Percentiles rank a stretch among this genome's conserved stretches.
Evolutionary conservation across 1,139 yeast species (phyloP).

Genomic region (Scheffersomyces insectosa): DNA sequence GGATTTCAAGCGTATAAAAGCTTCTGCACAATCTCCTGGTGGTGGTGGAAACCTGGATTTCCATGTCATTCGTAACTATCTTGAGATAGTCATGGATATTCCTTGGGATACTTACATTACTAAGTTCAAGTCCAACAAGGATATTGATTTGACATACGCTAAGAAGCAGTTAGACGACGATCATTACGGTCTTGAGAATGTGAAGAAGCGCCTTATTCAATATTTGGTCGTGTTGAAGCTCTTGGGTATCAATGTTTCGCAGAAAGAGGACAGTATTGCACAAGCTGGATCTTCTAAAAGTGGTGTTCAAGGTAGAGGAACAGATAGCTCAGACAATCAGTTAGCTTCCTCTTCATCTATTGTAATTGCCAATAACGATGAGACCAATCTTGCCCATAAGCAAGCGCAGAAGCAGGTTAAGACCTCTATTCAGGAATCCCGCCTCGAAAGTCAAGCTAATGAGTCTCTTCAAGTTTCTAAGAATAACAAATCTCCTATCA

Average conservation of each 20-base stretch:
- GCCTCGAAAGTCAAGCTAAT: slow-evolving; percentile 8
- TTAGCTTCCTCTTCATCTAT: slow-evolving; percentile 20
- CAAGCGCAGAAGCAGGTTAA: slow-evolving; percentile 29
- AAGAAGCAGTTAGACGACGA: slow-evolving; percentile 67
- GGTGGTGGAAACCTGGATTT: slow-evolving; percentile 64
- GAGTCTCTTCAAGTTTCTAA: slow-evolving; percentile 31
- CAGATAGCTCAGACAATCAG: not conserved
- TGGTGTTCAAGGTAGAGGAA: slow-evolving; percentile 4
- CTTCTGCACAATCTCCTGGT: slow-evolving; percentile 53
- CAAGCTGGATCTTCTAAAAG: slow-evolving; percentile 2
- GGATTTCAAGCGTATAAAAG: slow-evolving; percentile 61
- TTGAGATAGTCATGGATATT: slow-evolving; percentile 68
- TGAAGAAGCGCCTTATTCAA: slow-evolving; percentile 78
- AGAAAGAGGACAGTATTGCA: slow-evolving; percentile 9
- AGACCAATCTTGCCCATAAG: slow-evolving; percentile 28
- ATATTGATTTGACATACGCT: slow-evolving; percentile 57
- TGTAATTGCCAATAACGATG: slow-evolving; percentile 40
- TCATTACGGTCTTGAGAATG: slow-evolving; percentile 82
- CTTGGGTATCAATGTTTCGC: slow-evolving; percentile 45
- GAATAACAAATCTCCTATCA: slow-evolving; percentile 64
- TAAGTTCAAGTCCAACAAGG: slow-evolving; percentile 39
- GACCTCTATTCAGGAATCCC: slow-evolving; percentile 18
- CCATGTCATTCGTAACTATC: slow-evolving; percentile 69
- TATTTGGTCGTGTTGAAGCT: slow-evolving; percentile 77
- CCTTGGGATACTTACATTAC: slow-evolving; percentile 57